These are phyloP conservation scores for Neoscytalidium dimidiatum DNA, from an alignment of 2,329 filamentous ascomycete genomes.

Conservation along the genomic window DNA sequence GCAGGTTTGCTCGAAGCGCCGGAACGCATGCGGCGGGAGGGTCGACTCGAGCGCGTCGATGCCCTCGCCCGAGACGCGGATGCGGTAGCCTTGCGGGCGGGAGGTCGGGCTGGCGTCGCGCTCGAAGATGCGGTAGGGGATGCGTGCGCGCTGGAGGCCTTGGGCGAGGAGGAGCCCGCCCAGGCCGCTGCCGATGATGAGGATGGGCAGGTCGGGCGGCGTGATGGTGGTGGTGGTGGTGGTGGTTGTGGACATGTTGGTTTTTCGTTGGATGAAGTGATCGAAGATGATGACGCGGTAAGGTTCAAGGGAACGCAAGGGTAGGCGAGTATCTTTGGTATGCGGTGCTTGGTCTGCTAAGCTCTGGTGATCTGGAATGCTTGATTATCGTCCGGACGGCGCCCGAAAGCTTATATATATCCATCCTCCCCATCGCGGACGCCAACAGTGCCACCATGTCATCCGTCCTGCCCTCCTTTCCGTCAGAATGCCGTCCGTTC, in stretches of 20 bases:
- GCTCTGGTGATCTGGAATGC: neutral
- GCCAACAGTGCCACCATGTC: neutral
- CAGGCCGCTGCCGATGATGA: conserved; percentile 37
- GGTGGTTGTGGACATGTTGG: neutral
- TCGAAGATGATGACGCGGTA: neutral
- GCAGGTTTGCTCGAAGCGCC: neutral
- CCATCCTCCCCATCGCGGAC: neutral
- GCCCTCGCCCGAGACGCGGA: conserved; percentile 41
- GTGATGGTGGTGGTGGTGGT: neutral
- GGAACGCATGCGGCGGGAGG: neutral
- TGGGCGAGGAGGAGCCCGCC: conserved; percentile 35
- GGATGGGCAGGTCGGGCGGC: conserved; percentile 40
- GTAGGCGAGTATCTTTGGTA: neutral
- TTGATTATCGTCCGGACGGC: neutral
- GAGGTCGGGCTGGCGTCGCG: conserved; percentile 53
- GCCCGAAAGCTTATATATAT: neutral
- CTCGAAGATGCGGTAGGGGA: conserved; percentile 38
- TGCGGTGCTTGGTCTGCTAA: neutral
- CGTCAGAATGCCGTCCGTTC: neutral
- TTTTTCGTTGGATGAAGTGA: neutral
- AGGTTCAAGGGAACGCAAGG: neutral
- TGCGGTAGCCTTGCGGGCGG: conserved; percentile 64
- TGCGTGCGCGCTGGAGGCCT: conserved; percentile 30
- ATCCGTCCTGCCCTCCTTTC: neutral
- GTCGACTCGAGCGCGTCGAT: neutral